phyloP scores from a whole-genome alignment of 1,284 basidiomycete genomes.

The Kalmanozyma brasiliensis region DNA sequence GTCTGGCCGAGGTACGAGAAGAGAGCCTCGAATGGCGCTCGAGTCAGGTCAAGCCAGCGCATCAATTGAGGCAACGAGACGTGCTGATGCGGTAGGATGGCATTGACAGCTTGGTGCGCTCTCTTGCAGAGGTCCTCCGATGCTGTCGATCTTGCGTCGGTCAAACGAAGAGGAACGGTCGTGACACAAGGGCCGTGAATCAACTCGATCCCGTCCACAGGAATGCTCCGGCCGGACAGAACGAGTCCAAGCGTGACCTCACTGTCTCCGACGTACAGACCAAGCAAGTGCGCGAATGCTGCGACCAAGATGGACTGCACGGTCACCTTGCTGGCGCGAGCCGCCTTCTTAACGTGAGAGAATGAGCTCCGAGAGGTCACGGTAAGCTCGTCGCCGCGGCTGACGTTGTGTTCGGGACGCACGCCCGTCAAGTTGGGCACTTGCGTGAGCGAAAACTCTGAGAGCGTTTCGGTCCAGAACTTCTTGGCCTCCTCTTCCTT shows the following conservation, averaged over 20 bases:
- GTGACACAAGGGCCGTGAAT: conserved; percentile 63
- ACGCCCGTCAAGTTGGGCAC: conserved; percentile 57
- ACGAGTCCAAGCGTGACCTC: conserved; percentile 60
- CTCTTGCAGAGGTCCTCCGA: conserved; percentile 11
- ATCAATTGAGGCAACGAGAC: conserved; percentile 54
- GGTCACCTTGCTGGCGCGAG: conserved; percentile 41
- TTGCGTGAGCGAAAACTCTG: conserved; percentile 41
- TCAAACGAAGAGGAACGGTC: conserved; percentile 56
- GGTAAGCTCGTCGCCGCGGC: conserved; percentile 25
- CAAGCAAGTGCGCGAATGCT: conserved; percentile 42
- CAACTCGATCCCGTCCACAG: conserved; percentile 31
- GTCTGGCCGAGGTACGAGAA: conserved; percentile 54
- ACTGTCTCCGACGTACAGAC: conserved; percentile 54
- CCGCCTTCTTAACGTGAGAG: conserved; percentile 21
- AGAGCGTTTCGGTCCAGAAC: conserved; percentile 50
- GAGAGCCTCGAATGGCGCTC: conserved; percentile 55
- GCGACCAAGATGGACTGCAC: conserved; percentile 53
- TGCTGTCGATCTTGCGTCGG: conserved; percentile 3
- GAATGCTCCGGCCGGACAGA: conserved; percentile 53
- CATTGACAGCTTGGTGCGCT: conserved; percentile 27
- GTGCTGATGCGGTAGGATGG: conserved; percentile 51
- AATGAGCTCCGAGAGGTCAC: conserved; percentile 5
- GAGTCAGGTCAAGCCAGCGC: conserved; percentile 38
- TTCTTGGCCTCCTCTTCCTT: conserved; percentile 14
- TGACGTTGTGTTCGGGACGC: conserved; percentile 23